These are phyloP conservation scores for Paspalum notatum DNA, from an alignment of 176 grass and related monocot species.

Conservation along the genomic window DNA sequence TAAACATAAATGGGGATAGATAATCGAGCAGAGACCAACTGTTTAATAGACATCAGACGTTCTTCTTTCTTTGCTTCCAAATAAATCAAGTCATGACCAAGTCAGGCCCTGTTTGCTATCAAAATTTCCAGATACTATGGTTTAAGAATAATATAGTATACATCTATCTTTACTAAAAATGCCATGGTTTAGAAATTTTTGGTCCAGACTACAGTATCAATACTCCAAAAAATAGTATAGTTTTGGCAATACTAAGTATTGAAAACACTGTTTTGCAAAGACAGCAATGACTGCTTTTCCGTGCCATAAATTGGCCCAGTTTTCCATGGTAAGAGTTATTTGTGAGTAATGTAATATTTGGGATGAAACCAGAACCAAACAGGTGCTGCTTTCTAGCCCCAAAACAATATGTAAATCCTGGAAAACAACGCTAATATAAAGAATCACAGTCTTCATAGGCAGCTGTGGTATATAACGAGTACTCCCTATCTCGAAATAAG, in stretches of 20 bases:
- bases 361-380: background rate
- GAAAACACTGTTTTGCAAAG: too few species aligned
- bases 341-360: conserved; percentile 3
- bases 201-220: too few species aligned
- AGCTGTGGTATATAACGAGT: background rate
- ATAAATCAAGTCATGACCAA: conserved; percentile 25
- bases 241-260: too few species aligned
- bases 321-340: background rate
- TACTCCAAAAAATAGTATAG: too few species aligned
- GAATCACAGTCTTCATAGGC: background rate
- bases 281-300: background rate
- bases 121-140: too few species aligned
- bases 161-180: too few species aligned
- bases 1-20: conserved; percentile 18
- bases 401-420: background rate
- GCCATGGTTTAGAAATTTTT: too few species aligned
- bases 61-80: background rate
- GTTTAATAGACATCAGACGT: background rate
- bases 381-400: background rate
- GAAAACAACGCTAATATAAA: conserved; percentile 7
- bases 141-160: too few species aligned
- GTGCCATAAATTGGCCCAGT: background rate
- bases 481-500: too few species aligned
- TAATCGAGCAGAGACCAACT: background rate
- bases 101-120: too few species aligned